Conservation (phyloP, 208 protist genomes). For the Trypanosoma cruzi region DNA sequence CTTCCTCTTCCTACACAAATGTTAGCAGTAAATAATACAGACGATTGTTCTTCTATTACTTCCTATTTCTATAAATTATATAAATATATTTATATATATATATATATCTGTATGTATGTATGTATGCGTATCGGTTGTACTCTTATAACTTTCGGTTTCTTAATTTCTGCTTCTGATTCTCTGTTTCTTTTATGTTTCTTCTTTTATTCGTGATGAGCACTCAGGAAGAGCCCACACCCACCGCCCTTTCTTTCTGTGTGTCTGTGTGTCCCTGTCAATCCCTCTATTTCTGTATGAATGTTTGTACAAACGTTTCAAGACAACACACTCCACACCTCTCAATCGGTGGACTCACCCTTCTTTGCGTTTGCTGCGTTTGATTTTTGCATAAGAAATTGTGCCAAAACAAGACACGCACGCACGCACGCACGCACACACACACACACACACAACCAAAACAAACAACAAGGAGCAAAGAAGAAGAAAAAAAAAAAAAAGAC, state of each 20-base stretch:
- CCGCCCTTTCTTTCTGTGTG: background rate
- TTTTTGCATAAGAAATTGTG: background rate
- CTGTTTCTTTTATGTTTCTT: background rate
- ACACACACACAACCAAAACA: background rate
- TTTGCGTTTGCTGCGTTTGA: background rate
- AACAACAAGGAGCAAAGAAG: background rate
- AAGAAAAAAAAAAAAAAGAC: constrained; percentile 4
- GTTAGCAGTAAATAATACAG: background rate
- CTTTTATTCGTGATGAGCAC: background rate
- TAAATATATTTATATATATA: constrained; percentile 1
- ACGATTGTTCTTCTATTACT: background rate
- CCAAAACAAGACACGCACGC: background rate
- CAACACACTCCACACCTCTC: background rate
- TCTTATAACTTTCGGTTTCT: background rate
- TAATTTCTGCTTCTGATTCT: background rate
- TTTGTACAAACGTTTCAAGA: background rate
- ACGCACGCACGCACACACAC: background rate
- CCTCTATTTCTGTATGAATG: background rate
- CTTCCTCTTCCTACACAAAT: background rate
- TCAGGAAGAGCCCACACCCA: background rate
- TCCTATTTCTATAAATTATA: background rate
- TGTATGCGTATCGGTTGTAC: background rate
- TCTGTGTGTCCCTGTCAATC: background rate
- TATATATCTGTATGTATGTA: background rate
- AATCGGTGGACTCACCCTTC: background rate